Evolutionary conservation across 78 protist genomes (phyloP), one percentile per base, ranked within the genome.

Genomic region (Dictyostelium brefeldianum): DNA sequence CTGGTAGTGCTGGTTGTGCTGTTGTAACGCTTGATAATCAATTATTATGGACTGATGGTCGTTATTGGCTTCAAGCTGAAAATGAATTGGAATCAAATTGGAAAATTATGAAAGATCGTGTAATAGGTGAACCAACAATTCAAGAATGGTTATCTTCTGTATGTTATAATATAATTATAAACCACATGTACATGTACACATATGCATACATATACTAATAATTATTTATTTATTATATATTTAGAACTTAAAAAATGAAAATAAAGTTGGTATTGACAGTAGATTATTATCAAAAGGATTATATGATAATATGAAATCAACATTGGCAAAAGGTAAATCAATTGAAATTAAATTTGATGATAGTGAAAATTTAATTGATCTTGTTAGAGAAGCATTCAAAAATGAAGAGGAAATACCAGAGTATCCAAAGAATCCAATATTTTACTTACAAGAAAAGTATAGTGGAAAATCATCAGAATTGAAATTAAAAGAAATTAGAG

Each of bases 41-140:
- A 15, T 48, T 89, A 22, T 56, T 98, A 36, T 98, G 99, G 99
- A 98, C 99, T 5, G 99, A 98, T 50, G 99, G 98, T 9, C 51
- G 98, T 9, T 97, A 97, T 82, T 96, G 80, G 83, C 20, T 91
- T 48, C 98, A 97, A 84, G 99, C 99, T 14, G 91, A 56, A 22
- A 27, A 90, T 67, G 96, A 97, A 81, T 67, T 98, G 18, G 90
- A 89, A 22, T 43, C 67, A 47, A 22, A 41, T 54, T 98, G 98
- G 98, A 65, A 31, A 48, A 91, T 98, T 17, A 97, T 96, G 99
- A 36, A 69, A 25, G 80, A 53, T 43, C 95, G 97, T 27, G 78
- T 65, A 18, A 62, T 15, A 6, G 95, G 83, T 36, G 75, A 73
- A n/a, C 95, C 85, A 27, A 77, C 94, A 22, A 59, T 74, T 25